A percentile compares a stretch with the other conserved stretches of the same genome.
Evolutionary conservation across 2,329 filamentous ascomycete genomes (phyloP).

Genomic region (Talaromyces sp.): DNA sequence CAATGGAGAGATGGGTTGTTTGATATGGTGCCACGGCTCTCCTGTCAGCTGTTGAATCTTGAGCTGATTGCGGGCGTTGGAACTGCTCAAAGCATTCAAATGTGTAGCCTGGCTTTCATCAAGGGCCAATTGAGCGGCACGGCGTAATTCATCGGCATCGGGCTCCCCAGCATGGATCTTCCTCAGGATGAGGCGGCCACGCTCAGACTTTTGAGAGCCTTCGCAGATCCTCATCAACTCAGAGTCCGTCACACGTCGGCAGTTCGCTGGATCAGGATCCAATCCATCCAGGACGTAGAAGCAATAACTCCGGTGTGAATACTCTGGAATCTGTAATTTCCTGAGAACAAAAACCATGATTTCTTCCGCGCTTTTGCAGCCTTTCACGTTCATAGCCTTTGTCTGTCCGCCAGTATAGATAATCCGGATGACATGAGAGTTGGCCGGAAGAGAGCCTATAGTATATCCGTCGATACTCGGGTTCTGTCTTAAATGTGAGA

Average conservation of each 20-base stretch:
- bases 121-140: slow-evolving; percentile 83
- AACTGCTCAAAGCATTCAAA: slow-evolving; percentile 57
- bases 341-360: slow-evolving; percentile 85
- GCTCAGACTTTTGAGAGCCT: slow-evolving; percentile 78
- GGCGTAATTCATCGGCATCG: slow-evolving; percentile 78
- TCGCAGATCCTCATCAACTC: slow-evolving; percentile 91
- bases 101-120: slow-evolving; percentile 80
- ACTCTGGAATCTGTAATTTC: slow-evolving; percentile 84
- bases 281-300: slow-evolving; percentile 90
- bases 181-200: slow-evolving; percentile 84
- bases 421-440: slow-evolving; percentile 86
- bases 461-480: slow-evolving; percentile 83
- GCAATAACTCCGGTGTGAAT: slow-evolving; percentile 92
- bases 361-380: slow-evolving; percentile 87
- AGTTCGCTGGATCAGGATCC: slow-evolving; percentile 77
- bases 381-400: slow-evolving; percentile 89
- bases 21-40: slow-evolving; percentile 80
- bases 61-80: slow-evolving; percentile 74
- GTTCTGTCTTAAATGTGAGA: slow-evolving; percentile 71
- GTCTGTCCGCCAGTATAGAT: slow-evolving; percentile 90
- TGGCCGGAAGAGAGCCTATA: slow-evolving; percentile 79
- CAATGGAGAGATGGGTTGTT: slow-evolving; percentile 80
- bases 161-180: slow-evolving; percentile 93
- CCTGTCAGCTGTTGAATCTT: slow-evolving; percentile 90
- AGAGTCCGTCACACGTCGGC: slow-evolving; percentile 77